Conservation (phyloP, 345 rosid species). For the Rhizophora apiculata region DNA sequence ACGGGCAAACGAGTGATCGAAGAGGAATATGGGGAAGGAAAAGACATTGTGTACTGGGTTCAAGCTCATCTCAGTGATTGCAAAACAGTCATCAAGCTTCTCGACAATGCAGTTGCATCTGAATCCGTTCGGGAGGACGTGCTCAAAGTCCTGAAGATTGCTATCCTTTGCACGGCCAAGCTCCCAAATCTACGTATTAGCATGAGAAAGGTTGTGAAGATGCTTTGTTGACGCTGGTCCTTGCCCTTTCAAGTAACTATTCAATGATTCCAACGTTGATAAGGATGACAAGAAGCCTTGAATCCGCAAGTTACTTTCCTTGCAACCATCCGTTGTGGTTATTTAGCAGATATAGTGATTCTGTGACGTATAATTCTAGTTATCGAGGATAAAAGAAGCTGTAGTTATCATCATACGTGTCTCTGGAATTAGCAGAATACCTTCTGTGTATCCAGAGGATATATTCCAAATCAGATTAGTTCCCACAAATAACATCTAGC, state of each 20-base stretch:
- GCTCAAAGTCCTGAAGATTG: conserved; percentile 68
- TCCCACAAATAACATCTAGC: no score
- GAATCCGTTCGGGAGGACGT: conserved; percentile 46
- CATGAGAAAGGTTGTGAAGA: conserved; percentile 77
- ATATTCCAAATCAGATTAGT: no score
- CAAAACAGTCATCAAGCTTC: conserved; percentile 44
- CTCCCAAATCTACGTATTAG: conserved; percentile 70
- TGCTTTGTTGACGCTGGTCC: conserved; percentile 79
- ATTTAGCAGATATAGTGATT: no score
- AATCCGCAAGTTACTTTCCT: conserved; percentile 1
- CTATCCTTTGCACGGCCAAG: conserved; percentile 70
- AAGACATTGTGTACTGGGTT: conserved; percentile 74
- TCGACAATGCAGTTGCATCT: conserved; percentile 44
- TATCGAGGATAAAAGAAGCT: no score
- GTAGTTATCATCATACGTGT: no score
- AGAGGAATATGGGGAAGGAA: conserved; percentile 72
- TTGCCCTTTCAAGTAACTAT: conserved; percentile 27
- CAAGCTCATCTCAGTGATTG: conserved; percentile 50
- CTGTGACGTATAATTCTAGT: no score
- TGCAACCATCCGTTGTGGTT: no score
- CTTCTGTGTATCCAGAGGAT: no score
- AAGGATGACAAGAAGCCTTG: conserved; percentile 14
- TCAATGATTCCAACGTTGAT: conserved; percentile 11
- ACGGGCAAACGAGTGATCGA: conserved; percentile 59
- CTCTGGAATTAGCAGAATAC: no score